Percentiles rank a stretch among this genome's conserved stretches.
phyloP scores from a whole-genome alignment of 2,329 filamentous ascomycete genomes.

The Trichophaea hybrida region DNA sequence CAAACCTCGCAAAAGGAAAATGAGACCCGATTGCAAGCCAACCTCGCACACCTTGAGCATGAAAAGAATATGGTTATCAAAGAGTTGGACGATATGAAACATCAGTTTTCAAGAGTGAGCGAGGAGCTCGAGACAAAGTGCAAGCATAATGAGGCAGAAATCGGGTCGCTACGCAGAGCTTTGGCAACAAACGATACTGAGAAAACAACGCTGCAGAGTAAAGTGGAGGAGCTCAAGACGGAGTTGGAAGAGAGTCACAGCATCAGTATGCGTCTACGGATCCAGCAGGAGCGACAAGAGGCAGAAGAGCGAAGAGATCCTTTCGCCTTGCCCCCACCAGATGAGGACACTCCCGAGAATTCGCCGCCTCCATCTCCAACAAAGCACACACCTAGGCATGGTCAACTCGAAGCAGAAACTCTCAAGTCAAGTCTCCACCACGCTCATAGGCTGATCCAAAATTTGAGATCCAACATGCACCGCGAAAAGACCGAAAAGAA shows the following conservation, averaged over 20 bases:
- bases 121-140: slow-evolving; percentile 65
- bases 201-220: slow-evolving; percentile 60
- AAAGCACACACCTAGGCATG: slow-evolving; percentile 81
- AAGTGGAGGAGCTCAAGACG: slow-evolving; percentile 65
- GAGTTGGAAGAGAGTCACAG: slow-evolving; percentile 26
- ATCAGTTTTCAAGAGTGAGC: slow-evolving; percentile 58
- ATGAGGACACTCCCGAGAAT: slow-evolving; percentile 67
- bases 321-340: slow-evolving; percentile 31
- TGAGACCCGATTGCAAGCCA: slow-evolving; percentile 66
- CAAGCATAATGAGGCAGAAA: slow-evolving; percentile 59
- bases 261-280: slow-evolving; percentile 45
- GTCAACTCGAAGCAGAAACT: slow-evolving; percentile 87
- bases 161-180: slow-evolving; percentile 69
- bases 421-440: slow-evolving; percentile 87
- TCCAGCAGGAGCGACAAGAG: slow-evolving; percentile 48
- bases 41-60: slow-evolving; percentile 51
- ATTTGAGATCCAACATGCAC: slow-evolving; percentile 84
- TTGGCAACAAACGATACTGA: slow-evolving; percentile 66
- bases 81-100: slow-evolving; percentile 80
- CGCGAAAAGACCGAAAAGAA: slow-evolving; percentile 98
- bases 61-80: slow-evolving; percentile 69
- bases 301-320: slow-evolving; percentile 46
- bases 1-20: slow-evolving; percentile 65
- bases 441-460: slow-evolving; percentile 92
- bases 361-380: slow-evolving; percentile 81